Evolutionary conservation across 2,329 filamentous ascomycete species (phyloP).

Genomic region (Microsporum canis): DNA sequence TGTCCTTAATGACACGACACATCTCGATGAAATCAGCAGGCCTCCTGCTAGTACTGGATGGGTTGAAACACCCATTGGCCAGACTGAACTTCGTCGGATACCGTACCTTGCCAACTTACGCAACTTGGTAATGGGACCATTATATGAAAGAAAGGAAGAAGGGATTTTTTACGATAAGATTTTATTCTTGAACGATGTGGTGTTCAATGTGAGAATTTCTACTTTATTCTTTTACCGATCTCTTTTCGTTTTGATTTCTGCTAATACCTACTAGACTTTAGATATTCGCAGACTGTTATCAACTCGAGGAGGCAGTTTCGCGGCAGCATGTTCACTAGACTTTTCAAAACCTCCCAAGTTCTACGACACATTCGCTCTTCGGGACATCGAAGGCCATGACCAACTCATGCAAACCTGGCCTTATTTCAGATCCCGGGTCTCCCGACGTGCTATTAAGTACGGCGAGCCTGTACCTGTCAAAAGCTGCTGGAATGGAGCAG

Average conservation of each 20-base stretch:
- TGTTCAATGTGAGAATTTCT: constrained; percentile 28
- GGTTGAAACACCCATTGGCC: constrained; percentile 48
- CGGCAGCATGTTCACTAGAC: constrained; percentile 60
- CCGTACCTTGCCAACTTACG: constrained; percentile 55
- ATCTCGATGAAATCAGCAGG: constrained; percentile 44
- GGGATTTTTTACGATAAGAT: constrained; percentile 44
- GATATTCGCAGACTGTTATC: constrained; percentile 48
- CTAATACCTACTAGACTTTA: constrained; percentile 32
- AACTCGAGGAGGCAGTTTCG: constrained; percentile 49
- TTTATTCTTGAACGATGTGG: constrained; percentile 45
- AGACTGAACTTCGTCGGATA: constrained; percentile 52
- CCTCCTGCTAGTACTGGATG: constrained; percentile 45
- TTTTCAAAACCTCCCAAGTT: constrained; percentile 56
- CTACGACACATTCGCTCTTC: constrained; percentile 63
- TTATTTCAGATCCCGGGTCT: constrained; percentile 29
- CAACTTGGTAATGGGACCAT: constrained; percentile 51
- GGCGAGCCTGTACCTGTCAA: constrained; percentile 10
- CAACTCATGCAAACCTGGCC: constrained; percentile 57
- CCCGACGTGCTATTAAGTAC: constrained; percentile 12
- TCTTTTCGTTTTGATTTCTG: not conserved
- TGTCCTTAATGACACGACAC: constrained; percentile 47
- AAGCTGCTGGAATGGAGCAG: constrained; percentile 15
- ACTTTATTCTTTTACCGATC: not conserved
- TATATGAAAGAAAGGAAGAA: constrained; percentile 39
- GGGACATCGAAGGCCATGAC: constrained; percentile 54